Evolutionary conservation across 352 stramenopile genomes (phyloP).

Genomic region (Phytopythium boreale): DNA sequence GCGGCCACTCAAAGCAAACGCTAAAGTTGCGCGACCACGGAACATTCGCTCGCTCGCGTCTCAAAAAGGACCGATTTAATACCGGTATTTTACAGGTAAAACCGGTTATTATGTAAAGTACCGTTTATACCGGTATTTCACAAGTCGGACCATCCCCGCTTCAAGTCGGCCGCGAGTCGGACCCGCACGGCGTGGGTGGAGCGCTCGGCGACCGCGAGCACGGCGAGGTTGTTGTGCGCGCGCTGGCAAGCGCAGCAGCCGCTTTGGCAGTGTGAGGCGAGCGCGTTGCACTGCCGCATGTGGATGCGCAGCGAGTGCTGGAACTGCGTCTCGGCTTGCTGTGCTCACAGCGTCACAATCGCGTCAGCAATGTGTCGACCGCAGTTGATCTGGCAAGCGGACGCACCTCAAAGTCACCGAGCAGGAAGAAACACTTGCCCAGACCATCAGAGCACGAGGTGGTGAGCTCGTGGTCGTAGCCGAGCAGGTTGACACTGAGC

Average conservation of each 20-base stretch:
- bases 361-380: not conserved
- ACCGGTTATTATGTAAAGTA: not conserved
- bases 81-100: not conserved
- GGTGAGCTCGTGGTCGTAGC: conserved; percentile 13
- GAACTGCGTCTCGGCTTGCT: conserved; percentile 48
- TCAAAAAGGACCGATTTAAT: not conserved
- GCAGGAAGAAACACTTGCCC: conserved; percentile 53
- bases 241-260: conserved; percentile 25
- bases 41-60: not conserved
- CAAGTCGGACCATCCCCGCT: not conserved
- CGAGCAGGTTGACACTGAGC: conserved; percentile 24
- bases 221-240: conserved; percentile 57
- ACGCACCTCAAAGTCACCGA: conserved; percentile 47
- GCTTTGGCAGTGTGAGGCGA: not conserved
- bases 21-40: not conserved
- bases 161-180: conserved; percentile 13
- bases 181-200: conserved; percentile 17
- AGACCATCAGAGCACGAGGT: conserved; percentile 42
- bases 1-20: not conserved
- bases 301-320: conserved; percentile 23
- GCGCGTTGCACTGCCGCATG: not conserved
- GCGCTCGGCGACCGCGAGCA: conserved; percentile 43
- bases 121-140: not conserved
- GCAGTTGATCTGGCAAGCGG: not conserved
- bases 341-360: not conserved